phyloP scores from a whole-genome alignment of 2,329 filamentous ascomycete species.

The Lasiodiplodia citricola region DNA sequence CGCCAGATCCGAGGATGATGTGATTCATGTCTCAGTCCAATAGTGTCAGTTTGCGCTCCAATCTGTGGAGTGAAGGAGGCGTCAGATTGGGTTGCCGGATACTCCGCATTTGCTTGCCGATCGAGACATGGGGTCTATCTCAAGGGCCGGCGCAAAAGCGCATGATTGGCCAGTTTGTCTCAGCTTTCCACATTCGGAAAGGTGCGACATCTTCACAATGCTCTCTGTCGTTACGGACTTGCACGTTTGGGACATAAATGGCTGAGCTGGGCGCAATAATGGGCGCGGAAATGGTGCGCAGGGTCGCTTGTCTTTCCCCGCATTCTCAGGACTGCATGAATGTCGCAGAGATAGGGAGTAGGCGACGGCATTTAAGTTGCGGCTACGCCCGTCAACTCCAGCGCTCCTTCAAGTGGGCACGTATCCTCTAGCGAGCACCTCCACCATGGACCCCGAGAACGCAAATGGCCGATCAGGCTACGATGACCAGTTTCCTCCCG shows the following conservation, averaged over 20 bases:
- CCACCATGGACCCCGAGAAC: conserved; percentile 12
- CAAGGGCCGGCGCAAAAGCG: conserved; percentile 6
- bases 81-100: background rate
- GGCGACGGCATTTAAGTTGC: conserved; percentile 2
- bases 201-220: background rate
- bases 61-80: background rate
- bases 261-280: background rate
- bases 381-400: background rate
- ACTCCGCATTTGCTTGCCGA: conserved; percentile 10
- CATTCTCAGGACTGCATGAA: background rate
- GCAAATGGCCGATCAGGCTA: background rate
- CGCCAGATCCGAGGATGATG: background rate
- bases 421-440: background rate
- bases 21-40: background rate
- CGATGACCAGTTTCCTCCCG: conserved; percentile 6
- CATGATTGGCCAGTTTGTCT: background rate
- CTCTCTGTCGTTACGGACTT: background rate
- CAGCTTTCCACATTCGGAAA: background rate
- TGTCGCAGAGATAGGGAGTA: background rate
- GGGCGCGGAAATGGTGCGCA: conserved; percentile 6
- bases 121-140: background rate
- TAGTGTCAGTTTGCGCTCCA: background rate
- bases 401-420: background rate
- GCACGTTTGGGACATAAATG: background rate
- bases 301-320: background rate